A percentile compares a stretch with the other conserved stretches of the same genome.
Evolutionary conservation across 768 basidiomycete species (phyloP).

Genomic region (Rhodotorula diobovata): DNA sequence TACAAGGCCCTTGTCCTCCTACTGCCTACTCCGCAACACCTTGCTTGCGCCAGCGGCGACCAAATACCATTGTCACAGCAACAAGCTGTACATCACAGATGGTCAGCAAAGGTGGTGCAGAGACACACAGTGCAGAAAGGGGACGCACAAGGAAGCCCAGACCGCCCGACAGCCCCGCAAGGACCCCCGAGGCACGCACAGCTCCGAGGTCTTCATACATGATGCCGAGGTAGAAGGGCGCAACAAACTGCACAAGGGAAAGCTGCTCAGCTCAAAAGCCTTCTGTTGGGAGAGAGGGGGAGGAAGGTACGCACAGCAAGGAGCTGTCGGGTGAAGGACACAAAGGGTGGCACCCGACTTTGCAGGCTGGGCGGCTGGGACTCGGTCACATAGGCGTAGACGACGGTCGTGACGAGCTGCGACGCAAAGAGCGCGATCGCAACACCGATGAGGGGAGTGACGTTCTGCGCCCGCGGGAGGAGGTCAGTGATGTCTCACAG

Average conservation of each 20-base stretch:
- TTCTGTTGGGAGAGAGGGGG: neutral
- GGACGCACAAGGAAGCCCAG: slow-evolving; percentile 1
- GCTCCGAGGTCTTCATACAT: slow-evolving; percentile 25
- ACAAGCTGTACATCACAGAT: neutral
- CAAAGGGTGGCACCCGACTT: slow-evolving; percentile 14
- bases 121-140: no score
- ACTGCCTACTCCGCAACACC: neutral
- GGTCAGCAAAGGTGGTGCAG: no score
- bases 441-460: slow-evolving; percentile 31
- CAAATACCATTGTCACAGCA: neutral
- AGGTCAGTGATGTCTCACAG: no score
- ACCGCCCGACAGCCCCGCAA: slow-evolving; percentile 10
- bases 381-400: slow-evolving; percentile 23
- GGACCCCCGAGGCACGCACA: slow-evolving; percentile 19
- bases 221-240: slow-evolving; percentile 34
- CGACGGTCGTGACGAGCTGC: slow-evolving; percentile 34
- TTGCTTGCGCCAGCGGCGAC: slow-evolving; percentile 2
- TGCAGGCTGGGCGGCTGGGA: neutral
- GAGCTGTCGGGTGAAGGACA: slow-evolving; percentile 25
- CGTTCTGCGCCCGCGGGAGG: neutral
- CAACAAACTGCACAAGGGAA: neutral
- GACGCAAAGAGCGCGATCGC: slow-evolving; percentile 29
- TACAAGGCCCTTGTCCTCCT: no score
- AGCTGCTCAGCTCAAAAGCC: neutral
- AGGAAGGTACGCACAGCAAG: slow-evolving; percentile 5